These are phyloP conservation scores for Debaryomyces fabryi DNA, from an alignment of 1,139 yeast species.

Conservation along the genomic window DNA sequence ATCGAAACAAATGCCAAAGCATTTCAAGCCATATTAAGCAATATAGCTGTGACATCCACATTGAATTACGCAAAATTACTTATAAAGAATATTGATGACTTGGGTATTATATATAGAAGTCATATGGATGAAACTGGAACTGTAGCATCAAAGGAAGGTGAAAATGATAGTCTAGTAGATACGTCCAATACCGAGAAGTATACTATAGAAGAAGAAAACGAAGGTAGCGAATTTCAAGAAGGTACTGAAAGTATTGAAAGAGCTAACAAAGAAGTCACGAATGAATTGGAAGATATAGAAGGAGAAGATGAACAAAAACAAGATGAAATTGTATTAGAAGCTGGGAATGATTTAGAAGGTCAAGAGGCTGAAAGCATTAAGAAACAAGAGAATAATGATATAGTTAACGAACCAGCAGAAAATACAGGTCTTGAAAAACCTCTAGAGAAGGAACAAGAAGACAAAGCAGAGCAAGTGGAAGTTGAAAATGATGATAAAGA, in stretches of 20 bases:
- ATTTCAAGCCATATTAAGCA: slow-evolving; percentile 23
- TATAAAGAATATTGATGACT: slow-evolving; percentile 31
- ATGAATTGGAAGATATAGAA: not conserved
- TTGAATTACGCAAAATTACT: slow-evolving; percentile 28
- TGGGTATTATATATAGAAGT: not conserved
- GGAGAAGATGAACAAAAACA: not conserved
- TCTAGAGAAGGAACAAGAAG: slow-evolving; percentile 6
- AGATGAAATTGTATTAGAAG: slow-evolving; percentile 9
- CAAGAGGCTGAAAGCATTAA: not conserved
- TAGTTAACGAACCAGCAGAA: not conserved
- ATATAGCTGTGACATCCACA: slow-evolving; percentile 29
- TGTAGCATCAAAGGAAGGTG: not conserved
- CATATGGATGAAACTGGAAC: not conserved
- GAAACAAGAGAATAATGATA: not conserved
- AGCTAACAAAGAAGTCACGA: slow-evolving; percentile 1
- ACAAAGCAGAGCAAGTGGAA: slow-evolving; percentile 12
- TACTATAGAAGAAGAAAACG: slow-evolving; percentile 9
- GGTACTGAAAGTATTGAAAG: slow-evolving; percentile 13
- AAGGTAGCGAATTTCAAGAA: slow-evolving; percentile 4
- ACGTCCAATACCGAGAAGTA: not conserved
- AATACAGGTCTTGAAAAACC: not conserved
- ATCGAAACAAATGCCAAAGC: slow-evolving; percentile 21
- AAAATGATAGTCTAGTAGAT: slow-evolving; percentile 4
- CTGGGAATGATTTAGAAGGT: slow-evolving; percentile 10
- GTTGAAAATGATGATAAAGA: slow-evolving; percentile 4